These are phyloP conservation scores for Tetrapisispora pingtungensis DNA, from an alignment of 805 yeast genomes.

Conservation along the genomic window DNA sequence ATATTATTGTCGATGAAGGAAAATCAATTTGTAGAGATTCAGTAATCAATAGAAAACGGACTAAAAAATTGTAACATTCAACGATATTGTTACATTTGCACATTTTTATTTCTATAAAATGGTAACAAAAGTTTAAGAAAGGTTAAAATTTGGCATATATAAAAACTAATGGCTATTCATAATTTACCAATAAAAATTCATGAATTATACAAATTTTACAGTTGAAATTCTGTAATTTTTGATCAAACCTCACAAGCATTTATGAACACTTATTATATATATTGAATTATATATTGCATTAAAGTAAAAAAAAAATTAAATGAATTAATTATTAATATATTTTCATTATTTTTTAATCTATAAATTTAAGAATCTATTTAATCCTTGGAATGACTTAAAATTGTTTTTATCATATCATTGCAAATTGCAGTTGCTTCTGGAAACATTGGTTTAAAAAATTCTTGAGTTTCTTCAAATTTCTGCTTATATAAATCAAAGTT, in stretches of 20 bases:
- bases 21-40: not conserved
- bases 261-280: too few relatives aligned
- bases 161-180: too few relatives aligned
- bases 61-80: not conserved
- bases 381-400: constrained; percentile 34
- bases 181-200: too few relatives aligned
- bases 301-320: not conserved
- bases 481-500: constrained; percentile 60
- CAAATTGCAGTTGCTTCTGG: constrained; percentile 84
- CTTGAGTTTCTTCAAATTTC: constrained; percentile 70
- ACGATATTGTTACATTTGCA: not conserved
- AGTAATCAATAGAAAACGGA: not conserved
- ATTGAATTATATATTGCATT: too few relatives aligned
- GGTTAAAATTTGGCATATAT: too few relatives aligned
- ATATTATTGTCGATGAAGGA: not conserved
- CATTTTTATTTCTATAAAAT: too few relatives aligned
- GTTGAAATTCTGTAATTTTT: too few relatives aligned
- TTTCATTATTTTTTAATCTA: not conserved
- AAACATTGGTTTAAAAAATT: constrained; percentile 77
- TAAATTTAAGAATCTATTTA: not conserved
- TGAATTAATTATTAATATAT: too few relatives aligned
- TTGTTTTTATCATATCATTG: constrained; percentile 86
- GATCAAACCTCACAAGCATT: too few relatives aligned
- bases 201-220: too few relatives aligned
- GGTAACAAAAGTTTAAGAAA: too few relatives aligned